Base-by-base conservation (phyloP, 2,329 filamentous ascomycete species). In the Amauroascus niger region DNA sequence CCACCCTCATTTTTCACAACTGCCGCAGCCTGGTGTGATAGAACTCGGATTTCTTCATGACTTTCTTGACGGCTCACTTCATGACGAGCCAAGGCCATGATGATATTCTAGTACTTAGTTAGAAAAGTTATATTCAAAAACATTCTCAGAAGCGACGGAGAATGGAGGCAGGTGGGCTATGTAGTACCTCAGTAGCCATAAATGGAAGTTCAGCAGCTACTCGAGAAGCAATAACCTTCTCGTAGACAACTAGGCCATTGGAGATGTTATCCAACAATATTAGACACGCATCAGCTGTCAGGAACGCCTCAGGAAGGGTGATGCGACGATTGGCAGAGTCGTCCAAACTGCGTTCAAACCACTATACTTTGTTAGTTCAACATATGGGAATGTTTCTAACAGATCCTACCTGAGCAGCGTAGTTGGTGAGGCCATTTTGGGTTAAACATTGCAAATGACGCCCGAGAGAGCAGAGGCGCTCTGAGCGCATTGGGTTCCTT, bases 41-140 rank as follows among this genome's bases (percentile, higher is more conserved):
- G 77, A 1, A 95, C 86, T 52, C 85, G 84, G 63, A 95, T 90
- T 69, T 91, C 74, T 72, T 95, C 89, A 70, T 95, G 89, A 1
- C 87, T 85, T 53, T 90, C 87, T 67, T 94, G 88, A 49, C 88
- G 76, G 8, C 81, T 86, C 26, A 75, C 78, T 30, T 87, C 87
- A 64, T 83, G 79, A 54, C 81, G 80, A 26, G 84, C 81, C 53
- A 91, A 76, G 60, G 81, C 82, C 87, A 94, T 89, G 67, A 90
- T 87, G 65, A 89, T 83, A 60, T 79, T 58, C 47, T 51, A 43
- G 37, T 9, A 32, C 9, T 30, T 20, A 11, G 14, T 50, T 32
- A 51, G 8, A 18, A 30, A 26, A 22, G 18, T n/a, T 18, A n/a
- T 24, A 24, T 3, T 43, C 13, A 43, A 22, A 30, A 30, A 9